Evolutionary conservation across 192 early-diverging fungal species (phyloP).

Genomic region (Rhizophlyctis rosea): DNA sequence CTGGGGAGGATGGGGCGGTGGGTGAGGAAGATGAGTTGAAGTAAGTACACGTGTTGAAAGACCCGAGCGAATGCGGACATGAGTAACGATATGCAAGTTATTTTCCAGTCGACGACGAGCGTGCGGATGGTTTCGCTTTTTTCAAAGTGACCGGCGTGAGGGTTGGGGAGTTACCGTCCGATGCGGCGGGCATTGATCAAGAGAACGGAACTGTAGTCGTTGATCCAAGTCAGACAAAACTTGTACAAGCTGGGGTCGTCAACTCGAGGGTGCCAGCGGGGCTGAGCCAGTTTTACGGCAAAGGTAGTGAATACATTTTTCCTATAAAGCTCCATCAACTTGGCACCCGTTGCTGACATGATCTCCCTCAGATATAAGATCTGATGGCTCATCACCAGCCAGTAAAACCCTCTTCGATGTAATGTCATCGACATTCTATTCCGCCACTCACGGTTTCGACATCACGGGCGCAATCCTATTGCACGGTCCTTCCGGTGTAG

Average conservation of each 20-base stretch:
- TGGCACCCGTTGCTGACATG: too few species aligned
- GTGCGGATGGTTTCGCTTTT: conserved; percentile 41
- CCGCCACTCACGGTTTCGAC: conserved; percentile 62
- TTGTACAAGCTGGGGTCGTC: conserved; percentile 64
- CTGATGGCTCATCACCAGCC: conserved; percentile 1
- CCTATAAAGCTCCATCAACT: too few species aligned
- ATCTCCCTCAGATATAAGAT: too few species aligned
- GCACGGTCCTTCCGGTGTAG: conserved; percentile 78
- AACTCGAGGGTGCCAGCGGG: conserved; percentile 50
- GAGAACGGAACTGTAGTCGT: conserved; percentile 37
- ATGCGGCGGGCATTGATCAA: too few species aligned
- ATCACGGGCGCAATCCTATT: conserved; percentile 71
- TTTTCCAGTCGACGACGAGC: too few species aligned
- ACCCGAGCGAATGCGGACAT: too few species aligned
- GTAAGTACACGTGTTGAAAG: too few species aligned
- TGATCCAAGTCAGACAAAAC: conserved; percentile 51
- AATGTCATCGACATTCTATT: conserved; percentile 58
- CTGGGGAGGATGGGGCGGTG: conserved; percentile 35
- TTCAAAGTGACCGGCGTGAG: conserved; percentile 53
- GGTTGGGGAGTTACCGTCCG: too few species aligned
- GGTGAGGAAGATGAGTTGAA: background rate
- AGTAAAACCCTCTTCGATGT: conserved; percentile 19
- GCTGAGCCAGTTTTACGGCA: too few species aligned
- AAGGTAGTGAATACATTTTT: too few species aligned
- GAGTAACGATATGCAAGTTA: too few species aligned